phyloP scores from a whole-genome alignment of 768 basidiomycete genomes.

The Dictyophora rubrovolvata region DNA sequence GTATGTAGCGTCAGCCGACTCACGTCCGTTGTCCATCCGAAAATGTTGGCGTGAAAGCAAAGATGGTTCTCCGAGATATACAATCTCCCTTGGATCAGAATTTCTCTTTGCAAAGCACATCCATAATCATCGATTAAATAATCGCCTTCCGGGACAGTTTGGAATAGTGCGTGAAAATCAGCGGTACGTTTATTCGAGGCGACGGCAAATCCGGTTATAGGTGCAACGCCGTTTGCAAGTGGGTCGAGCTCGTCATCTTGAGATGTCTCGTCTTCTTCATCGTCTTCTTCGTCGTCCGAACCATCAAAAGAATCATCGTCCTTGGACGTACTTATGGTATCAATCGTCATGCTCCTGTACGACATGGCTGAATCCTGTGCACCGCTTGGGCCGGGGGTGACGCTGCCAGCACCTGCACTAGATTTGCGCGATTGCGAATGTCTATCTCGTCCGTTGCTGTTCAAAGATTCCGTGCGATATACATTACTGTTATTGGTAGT shows the following conservation, averaged over 20 bases:
- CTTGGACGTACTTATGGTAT: not conserved
- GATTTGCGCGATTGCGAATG: constrained; percentile 1
- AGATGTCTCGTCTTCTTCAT: constrained; percentile 21
- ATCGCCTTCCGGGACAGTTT: constrained; percentile 83
- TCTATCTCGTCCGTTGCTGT: not conserved
- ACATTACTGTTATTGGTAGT: not conserved
- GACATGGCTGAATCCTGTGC: not conserved
- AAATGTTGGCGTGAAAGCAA: constrained; percentile 99
- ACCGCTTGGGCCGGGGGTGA: not conserved
- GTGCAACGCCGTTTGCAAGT: constrained; percentile 64
- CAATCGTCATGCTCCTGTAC: not conserved
- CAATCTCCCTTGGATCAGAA: constrained; percentile 88
- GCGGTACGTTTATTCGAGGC: constrained; percentile 90
- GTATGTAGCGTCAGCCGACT: constrained; percentile 25
- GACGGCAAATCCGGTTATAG: constrained; percentile 94
- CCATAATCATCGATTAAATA: constrained; percentile 99
- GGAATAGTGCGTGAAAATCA: constrained; percentile 93
- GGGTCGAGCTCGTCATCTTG: constrained; percentile 26
- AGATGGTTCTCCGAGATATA: constrained; percentile 98
- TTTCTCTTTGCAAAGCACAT: constrained; percentile 92
- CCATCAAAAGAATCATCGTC: not conserved
- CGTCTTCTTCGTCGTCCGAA: constrained; percentile 17
- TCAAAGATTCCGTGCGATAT: not conserved
- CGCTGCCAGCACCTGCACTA: not conserved
- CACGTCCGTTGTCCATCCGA: constrained; percentile 97